Conservation (phyloP, 208 protist species). For the Trypanosoma vivax region DNA sequence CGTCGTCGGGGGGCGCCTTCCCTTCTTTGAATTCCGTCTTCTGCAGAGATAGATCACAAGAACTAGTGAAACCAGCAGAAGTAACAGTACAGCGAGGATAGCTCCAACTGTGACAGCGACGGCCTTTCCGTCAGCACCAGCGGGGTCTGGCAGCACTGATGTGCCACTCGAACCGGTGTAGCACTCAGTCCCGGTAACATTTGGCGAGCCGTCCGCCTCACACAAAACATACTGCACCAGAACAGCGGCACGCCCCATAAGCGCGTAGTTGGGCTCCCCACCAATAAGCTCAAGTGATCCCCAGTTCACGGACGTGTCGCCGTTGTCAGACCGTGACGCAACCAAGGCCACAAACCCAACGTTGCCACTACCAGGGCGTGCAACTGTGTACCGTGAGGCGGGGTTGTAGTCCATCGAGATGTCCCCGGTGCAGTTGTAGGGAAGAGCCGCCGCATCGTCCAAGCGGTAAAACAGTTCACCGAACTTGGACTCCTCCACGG, state of each 20-base stretch:
- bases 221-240: not conserved
- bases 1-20: too few relatives aligned
- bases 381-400: not conserved
- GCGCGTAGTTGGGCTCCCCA: not conserved
- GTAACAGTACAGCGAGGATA: too few relatives aligned
- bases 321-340: not conserved
- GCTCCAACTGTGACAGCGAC: too few relatives aligned
- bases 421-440: not conserved
- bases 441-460: not conserved
- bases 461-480: slow-evolving; percentile 4
- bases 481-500: not conserved
- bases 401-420: slow-evolving; percentile 9
- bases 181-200: not conserved
- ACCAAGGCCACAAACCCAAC: slow-evolving; percentile 1
- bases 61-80: too few relatives aligned
- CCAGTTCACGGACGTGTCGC: not conserved
- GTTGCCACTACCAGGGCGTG: not conserved
- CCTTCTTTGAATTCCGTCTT: too few relatives aligned
- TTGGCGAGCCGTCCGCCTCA: not conserved
- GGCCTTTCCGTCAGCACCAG: too few relatives aligned
- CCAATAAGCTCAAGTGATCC: not conserved
- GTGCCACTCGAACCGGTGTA: not conserved
- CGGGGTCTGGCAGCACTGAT: too few relatives aligned
- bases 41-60: too few relatives aligned
- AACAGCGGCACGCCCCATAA: not conserved